Base-by-base conservation (phyloP, 2,329 filamentous ascomycete species). In the Daldinia sp. region DNA sequence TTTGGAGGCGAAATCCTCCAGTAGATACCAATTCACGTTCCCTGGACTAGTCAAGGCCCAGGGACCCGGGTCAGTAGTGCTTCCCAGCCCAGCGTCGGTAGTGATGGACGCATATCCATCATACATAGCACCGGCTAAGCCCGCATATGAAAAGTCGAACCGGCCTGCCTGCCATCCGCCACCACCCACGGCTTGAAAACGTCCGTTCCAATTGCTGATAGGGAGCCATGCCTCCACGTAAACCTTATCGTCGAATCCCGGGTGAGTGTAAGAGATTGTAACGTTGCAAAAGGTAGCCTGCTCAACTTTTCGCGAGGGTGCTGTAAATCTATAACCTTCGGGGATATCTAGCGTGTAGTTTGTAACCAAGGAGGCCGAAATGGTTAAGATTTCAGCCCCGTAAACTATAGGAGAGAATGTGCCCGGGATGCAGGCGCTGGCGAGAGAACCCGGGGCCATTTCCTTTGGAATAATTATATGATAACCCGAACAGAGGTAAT, bases 251-350 rank as follows among this genome's bases (percentile, higher is more conserved):
- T 74, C 69, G 63, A 76, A 73, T 15, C 79, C 78, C 2, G 77
- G 75, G 68, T 81, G 79, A 0, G 75, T 79, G 67, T 80, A 80
- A 21, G 73, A 70, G 7, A 81, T 71, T 1, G 77, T 80, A 45
- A 81, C 74, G 51, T 81, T 80, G 73, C 80, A 81, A 70, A 78
- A 77, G 1, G 11, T 51, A 2, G 55, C 56, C 29, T 11, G 10
- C 30, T 25, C 27, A 23, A 49, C 5, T 15, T 32, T 49, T 0
- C 8, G 25, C 10, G 45, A 23, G 11, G 45, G 45, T 3, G 45
- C 45, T 2, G 45, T 34, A 10, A 49, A 34, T 32, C 29, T 17
- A 32, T 34, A n/a, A 5, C 29, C 45, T 1, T 32, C n/a, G 2
- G 29, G 45, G 3, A 39, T 39, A 21, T 49, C 45, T 1, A 49